phyloP scores from a whole-genome alignment of 2,329 filamentous ascomycete species.

The Nakataea oryzae region DNA sequence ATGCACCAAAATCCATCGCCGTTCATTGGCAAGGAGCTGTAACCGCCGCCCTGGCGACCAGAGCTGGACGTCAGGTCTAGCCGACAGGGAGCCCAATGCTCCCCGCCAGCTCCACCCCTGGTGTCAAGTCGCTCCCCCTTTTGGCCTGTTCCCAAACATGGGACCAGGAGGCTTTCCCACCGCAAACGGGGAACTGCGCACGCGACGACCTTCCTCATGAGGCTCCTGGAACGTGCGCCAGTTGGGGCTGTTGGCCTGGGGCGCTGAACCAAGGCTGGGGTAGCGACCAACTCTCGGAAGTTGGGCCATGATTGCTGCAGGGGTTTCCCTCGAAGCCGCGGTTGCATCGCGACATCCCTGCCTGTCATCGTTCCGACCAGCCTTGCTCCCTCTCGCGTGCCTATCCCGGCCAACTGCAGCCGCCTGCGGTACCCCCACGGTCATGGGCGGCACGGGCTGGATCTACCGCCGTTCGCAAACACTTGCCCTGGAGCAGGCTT shows the following conservation, averaged over 20 bases:
- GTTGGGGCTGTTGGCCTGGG: background rate
- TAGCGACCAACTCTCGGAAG: too few relatives aligned
- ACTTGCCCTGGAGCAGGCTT: background rate
- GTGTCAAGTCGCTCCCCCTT: too few relatives aligned
- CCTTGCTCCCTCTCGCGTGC: background rate
- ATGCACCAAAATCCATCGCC: too few relatives aligned
- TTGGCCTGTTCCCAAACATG: background rate
- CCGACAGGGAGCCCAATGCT: background rate
- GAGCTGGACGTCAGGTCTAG: too few relatives aligned
- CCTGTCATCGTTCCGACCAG: background rate
- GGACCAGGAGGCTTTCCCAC: background rate
- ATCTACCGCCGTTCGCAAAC: background rate
- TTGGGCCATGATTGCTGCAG: background rate
- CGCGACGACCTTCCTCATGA: background rate
- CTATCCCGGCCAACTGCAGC: background rate
- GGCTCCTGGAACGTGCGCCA: background rate
- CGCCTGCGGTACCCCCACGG: background rate
- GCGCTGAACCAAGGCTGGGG: background rate
- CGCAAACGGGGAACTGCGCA: background rate
- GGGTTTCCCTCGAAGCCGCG: background rate
- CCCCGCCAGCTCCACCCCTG: too few relatives aligned
- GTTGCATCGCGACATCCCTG: background rate
- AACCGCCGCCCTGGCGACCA: too few relatives aligned
- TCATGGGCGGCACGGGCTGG: too few relatives aligned
- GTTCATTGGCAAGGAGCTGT: too few relatives aligned